phyloP scores from a whole-genome alignment of 805 yeast genomes.

The Pichia paraexigua region DNA sequence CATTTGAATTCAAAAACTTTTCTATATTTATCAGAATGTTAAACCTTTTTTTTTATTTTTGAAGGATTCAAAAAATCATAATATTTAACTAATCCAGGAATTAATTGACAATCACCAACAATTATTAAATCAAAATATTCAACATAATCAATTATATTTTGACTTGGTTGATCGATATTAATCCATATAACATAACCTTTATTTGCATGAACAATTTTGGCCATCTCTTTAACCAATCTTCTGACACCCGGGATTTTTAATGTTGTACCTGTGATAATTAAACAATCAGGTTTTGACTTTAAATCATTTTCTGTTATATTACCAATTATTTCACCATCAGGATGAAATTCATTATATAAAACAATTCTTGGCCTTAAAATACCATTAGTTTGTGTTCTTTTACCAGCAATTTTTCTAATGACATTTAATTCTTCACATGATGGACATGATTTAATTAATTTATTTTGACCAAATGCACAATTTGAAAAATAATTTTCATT shows the following conservation, averaged over 20 bases:
- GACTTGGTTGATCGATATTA: slow-evolving; percentile 47
- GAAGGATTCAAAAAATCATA: slow-evolving; percentile 16
- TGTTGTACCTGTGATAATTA: slow-evolving; percentile 79
- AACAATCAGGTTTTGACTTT: slow-evolving; percentile 60
- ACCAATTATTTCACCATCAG: slow-evolving; percentile 85
- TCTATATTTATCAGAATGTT: too few species aligned
- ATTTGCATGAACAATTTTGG: slow-evolving; percentile 45
- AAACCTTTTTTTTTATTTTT: slow-evolving; percentile 8
- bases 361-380: slow-evolving; percentile 58
- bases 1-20: too few species aligned
- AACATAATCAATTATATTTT: slow-evolving; percentile 40
- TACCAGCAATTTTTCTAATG: slow-evolving; percentile 51
- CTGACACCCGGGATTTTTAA: slow-evolving; percentile 71
- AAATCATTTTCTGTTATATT: slow-evolving; percentile 62
- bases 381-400: slow-evolving; percentile 58
- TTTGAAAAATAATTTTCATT: slow-evolving; percentile 41
- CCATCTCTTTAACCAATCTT: slow-evolving; percentile 52
- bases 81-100: slow-evolving; percentile 31
- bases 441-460: slow-evolving; percentile 48
- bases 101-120: slow-evolving; percentile 57
- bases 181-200: slow-evolving; percentile 58
- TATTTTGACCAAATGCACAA: slow-evolving; percentile 14
- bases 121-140: slow-evolving; percentile 51
- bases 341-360: slow-evolving; percentile 68
- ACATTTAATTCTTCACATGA: slow-evolving; percentile 54